Conservation (phyloP, 176 grass and related monocot genomes). For the Aegilops longissima region DNA sequence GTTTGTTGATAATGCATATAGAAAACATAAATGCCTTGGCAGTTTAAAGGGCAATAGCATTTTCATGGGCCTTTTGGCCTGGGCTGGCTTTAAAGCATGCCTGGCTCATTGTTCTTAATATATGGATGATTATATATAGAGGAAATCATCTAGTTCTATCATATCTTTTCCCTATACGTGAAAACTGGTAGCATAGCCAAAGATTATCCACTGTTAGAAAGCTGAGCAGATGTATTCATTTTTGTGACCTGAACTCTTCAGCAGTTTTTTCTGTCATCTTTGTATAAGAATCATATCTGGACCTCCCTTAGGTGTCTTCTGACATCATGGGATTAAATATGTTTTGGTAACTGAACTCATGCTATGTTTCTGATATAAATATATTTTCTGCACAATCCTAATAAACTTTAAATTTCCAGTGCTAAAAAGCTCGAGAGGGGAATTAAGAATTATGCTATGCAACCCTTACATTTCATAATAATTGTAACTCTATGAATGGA, state of each 20-base stretch:
- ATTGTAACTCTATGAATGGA: neutral
- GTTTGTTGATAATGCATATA: neutral
- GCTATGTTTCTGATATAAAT: neutral
- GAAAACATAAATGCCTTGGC: neutral
- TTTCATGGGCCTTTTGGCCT: neutral
- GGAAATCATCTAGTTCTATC: neutral
- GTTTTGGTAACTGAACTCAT: neutral
- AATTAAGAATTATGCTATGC: neutral
- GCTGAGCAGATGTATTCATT: neutral
- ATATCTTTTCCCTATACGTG: neutral
- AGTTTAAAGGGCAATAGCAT: neutral
- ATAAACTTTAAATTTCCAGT: neutral
- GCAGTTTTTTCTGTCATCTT: neutral
- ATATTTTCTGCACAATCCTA: neutral
- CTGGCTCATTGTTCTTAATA: neutral
- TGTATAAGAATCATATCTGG: neutral
- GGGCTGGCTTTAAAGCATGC: conserved; percentile 9
- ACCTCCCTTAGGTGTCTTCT: neutral
- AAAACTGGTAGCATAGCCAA: neutral
- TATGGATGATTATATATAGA: neutral
- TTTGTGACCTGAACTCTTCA: neutral
- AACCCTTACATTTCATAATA: neutral
- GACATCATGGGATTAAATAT: neutral
- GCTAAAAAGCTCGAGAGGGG: neutral
- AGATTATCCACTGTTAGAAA: conserved; percentile 8